Evolutionary conservation across 2,329 filamentous ascomycete genomes (phyloP).

Genomic region (Aureobasidium uvarum): DNA sequence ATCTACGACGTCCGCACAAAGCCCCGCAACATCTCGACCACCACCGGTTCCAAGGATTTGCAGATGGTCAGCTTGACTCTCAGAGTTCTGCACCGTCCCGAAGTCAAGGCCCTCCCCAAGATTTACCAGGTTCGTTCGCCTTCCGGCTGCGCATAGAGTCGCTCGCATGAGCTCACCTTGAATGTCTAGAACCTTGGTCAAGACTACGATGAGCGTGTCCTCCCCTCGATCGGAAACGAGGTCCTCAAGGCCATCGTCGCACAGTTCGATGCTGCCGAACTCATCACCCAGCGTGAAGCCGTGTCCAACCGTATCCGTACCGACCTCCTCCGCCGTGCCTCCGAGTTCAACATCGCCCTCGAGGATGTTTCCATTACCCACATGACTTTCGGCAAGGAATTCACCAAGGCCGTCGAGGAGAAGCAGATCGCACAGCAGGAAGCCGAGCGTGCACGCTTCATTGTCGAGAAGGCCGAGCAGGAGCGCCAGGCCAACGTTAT

Average conservation of each 20-base stretch:
- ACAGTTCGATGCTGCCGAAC: conserved; percentile 55
- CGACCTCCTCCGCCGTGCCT: conserved; percentile 86
- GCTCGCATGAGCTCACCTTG: conserved; percentile 5
- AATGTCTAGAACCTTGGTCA: conserved; percentile 79
- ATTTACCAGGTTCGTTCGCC: conserved; percentile 84
- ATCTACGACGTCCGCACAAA: conserved; percentile 97
- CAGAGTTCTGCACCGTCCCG: conserved; percentile 89
- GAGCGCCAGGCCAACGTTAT: conserved; percentile 99
- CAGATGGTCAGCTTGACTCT: conserved; percentile 99
- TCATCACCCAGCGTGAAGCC: conserved; percentile 98
- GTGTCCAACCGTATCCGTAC: conserved; percentile 91
- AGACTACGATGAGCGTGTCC: conserved; percentile 80
- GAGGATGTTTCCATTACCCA: conserved; percentile 99
- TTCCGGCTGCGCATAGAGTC: background rate
- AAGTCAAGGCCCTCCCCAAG: conserved; percentile 87
- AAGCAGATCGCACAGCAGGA: conserved; percentile 99
- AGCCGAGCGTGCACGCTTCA: conserved; percentile 93
- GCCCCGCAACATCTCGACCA: conserved; percentile 95
- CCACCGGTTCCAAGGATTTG: conserved; percentile 96
- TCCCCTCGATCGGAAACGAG: conserved; percentile 56
- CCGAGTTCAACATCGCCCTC: conserved; percentile 98
- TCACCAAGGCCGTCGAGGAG: conserved; percentile 98
- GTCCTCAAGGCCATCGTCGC: conserved; percentile 56
- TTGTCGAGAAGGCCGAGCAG: conserved; percentile 98
- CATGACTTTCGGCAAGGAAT: conserved; percentile 99